phyloP scores from a whole-genome alignment of 2,329 filamentous ascomycete genomes.

The Fusarium verrucosum region DNA sequence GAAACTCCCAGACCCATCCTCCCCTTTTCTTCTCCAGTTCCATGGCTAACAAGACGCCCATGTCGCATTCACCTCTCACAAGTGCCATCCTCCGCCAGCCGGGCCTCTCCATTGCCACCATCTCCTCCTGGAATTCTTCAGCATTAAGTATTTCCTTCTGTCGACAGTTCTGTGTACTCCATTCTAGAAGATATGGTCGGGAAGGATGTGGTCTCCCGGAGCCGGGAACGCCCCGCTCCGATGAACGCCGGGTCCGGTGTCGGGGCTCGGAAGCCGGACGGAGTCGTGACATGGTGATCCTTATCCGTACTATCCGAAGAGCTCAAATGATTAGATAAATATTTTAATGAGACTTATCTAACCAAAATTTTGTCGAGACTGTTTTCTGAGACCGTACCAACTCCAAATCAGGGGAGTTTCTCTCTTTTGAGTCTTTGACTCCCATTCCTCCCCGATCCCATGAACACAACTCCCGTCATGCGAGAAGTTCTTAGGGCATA shows the following conservation, averaged over 20 bases:
- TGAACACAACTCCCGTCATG: conserved; percentile 39
- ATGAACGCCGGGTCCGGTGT: conserved; percentile 32
- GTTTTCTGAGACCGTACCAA: conserved; percentile 2
- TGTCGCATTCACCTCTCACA: conserved; percentile 38
- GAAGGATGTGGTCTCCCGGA: conserved; percentile 7
- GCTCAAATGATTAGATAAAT: neutral
- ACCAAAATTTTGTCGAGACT: neutral
- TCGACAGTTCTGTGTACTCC: conserved; percentile 34
- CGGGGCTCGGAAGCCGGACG: conserved; percentile 30
- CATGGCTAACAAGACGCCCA: conserved; percentile 28
- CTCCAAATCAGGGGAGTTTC: conserved; percentile 1
- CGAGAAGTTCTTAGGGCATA: conserved; percentile 23
- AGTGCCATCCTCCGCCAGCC: conserved; percentile 39
- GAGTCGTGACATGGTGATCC: conserved; percentile 28
- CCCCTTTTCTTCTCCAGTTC: conserved; percentile 26
- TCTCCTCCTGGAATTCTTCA: conserved; percentile 36
- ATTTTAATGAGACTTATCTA: neutral
- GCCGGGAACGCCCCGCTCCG: conserved; percentile 30
- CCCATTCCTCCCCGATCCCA: conserved; percentile 15
- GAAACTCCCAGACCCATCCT: conserved; percentile 42
- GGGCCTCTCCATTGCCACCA: conserved; percentile 17
- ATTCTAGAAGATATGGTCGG: conserved; percentile 41
- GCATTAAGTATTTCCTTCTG: conserved; percentile 26
- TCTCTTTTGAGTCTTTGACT: conserved; percentile 29
- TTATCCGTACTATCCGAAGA: neutral